Percentiles rank a stretch among this genome's conserved stretches.
These are phyloP conservation scores for Heritiera fomes DNA, from an alignment of 345 rosid species.

Conservation along the genomic window DNA sequence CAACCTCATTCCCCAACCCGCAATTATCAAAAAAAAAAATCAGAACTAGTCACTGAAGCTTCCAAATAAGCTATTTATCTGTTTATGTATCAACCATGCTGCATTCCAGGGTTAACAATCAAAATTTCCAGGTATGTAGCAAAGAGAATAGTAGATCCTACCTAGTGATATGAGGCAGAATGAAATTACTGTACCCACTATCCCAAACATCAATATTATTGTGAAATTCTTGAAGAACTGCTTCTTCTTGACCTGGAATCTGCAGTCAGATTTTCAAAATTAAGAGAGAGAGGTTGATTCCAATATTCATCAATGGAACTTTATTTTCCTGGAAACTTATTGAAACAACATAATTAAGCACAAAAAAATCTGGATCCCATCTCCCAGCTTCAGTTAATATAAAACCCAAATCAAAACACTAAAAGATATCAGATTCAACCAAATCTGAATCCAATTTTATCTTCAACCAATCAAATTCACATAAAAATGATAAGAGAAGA, in stretches of 20 bases:
- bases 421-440: background rate
- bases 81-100: background rate
- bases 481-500: slow-evolving; percentile 10
- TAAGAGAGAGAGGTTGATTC: slow-evolving; percentile 3
- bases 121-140: background rate
- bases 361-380: background rate
- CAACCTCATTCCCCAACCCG: too few relatives aligned
- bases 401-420: background rate
- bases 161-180: slow-evolving; percentile 65
- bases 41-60: background rate
- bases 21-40: too few relatives aligned
- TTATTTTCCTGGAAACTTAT: background rate
- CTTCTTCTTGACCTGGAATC: slow-evolving; percentile 85
- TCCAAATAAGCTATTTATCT: background rate
- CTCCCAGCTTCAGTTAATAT: background rate
- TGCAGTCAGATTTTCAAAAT: slow-evolving; percentile 33
- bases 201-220: slow-evolving; percentile 63
- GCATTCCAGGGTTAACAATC: background rate
- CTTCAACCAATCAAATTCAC: background rate
- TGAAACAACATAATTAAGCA: slow-evolving; percentile 1
- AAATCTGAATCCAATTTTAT: background rate
- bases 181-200: slow-evolving; percentile 66
- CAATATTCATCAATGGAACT: slow-evolving; percentile 3
- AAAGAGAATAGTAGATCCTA: slow-evolving; percentile 23
- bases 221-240: slow-evolving; percentile 74